phyloP scores from a whole-genome alignment of 2,329 filamentous ascomycete species.

The Pseudocercospora pini-densiflorae region DNA sequence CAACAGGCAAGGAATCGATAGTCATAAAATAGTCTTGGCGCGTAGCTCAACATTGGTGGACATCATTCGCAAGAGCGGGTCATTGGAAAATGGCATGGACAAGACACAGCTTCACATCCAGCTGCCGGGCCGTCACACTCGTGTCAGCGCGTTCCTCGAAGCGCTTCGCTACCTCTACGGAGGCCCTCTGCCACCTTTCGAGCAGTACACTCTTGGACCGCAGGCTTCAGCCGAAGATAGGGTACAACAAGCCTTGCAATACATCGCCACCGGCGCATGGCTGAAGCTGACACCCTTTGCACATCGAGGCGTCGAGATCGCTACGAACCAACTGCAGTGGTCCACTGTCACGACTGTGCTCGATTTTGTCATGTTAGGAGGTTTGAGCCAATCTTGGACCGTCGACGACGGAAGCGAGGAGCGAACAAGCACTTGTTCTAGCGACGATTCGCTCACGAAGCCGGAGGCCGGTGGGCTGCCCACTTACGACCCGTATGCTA shows the following conservation, averaged over 20 bases:
- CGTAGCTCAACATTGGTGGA: conserved; percentile 36
- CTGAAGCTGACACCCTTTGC: conserved; percentile 61
- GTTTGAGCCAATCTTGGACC: conserved; percentile 45
- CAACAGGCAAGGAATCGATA: conserved; percentile 31
- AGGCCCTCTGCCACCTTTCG: conserved; percentile 33
- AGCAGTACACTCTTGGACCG: conserved; percentile 23
- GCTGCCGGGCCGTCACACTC: conserved; percentile 31
- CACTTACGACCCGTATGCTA: conserved; percentile 60
- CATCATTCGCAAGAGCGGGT: conserved; percentile 29
- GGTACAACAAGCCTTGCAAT: conserved; percentile 58
- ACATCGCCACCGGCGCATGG: conserved; percentile 65
- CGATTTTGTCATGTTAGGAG: conserved; percentile 60
- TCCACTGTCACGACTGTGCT: conserved; percentile 65
- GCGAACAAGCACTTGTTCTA: conserved; percentile 44
- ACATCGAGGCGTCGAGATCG: conserved; percentile 63
- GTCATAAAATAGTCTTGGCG: conserved; percentile 38
- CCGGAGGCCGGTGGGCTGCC: conserved; percentile 28
- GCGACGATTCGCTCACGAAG: conserved; percentile 34
- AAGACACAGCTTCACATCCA: conserved; percentile 27
- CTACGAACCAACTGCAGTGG: conserved; percentile 64
- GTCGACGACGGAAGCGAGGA: conserved; percentile 38
- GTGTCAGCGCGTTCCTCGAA: conserved; percentile 34
- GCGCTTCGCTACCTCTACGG: conserved; percentile 41
- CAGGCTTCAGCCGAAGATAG: conserved; percentile 26
- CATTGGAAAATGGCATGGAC: conserved; percentile 12